Conservation (phyloP, 495 filamentous ascomycete species). For the Aspergillus biplanus region DNA sequence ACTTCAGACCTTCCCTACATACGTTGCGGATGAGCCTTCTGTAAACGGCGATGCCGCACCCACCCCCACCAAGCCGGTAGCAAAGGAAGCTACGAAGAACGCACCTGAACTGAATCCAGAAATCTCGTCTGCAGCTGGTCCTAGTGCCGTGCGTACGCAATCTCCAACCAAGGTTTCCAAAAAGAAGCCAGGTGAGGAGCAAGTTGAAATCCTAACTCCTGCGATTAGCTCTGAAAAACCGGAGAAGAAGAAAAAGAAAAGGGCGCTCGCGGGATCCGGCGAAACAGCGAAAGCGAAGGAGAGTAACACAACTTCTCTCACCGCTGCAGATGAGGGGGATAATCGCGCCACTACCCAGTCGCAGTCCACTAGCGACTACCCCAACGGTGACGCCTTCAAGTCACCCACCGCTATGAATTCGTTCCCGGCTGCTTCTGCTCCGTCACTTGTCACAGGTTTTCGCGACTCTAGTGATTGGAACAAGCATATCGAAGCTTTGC, state of each 20-base stretch:
- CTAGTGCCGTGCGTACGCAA: constrained; percentile 38
- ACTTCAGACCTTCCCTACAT: constrained; percentile 49
- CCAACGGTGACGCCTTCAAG: constrained; percentile 27
- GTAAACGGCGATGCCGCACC: constrained; percentile 52
- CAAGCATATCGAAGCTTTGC: constrained; percentile 59
- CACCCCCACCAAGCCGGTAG: constrained; percentile 36
- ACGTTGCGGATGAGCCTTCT: constrained; percentile 51
- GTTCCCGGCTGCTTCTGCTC: constrained; percentile 13
- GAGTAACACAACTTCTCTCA: constrained; percentile 28
- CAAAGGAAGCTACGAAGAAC: constrained; percentile 48
- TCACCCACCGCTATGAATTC: constrained; percentile 7
- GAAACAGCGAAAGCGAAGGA: constrained; percentile 37
- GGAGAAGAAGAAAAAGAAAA: constrained; percentile 66
- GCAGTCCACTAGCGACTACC: constrained; percentile 19
- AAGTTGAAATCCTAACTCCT: constrained; percentile 31
- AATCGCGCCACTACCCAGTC: constrained; percentile 14
- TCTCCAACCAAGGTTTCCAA: constrained; percentile 49
- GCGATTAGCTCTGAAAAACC: constrained; percentile 49
- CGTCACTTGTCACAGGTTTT: constrained; percentile 14
- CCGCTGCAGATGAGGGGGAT: constrained; percentile 21
- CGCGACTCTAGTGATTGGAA: constrained; percentile 45
- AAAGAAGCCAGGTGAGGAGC: constrained; percentile 50
- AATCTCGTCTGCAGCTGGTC: constrained; percentile 33
- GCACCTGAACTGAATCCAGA: constrained; percentile 33
- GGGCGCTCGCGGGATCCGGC: constrained; percentile 43